Evolutionary conservation across 225 moss, liverwort and hornwort genomes (phyloP).

Genomic region (Bryum argenteum): DNA sequence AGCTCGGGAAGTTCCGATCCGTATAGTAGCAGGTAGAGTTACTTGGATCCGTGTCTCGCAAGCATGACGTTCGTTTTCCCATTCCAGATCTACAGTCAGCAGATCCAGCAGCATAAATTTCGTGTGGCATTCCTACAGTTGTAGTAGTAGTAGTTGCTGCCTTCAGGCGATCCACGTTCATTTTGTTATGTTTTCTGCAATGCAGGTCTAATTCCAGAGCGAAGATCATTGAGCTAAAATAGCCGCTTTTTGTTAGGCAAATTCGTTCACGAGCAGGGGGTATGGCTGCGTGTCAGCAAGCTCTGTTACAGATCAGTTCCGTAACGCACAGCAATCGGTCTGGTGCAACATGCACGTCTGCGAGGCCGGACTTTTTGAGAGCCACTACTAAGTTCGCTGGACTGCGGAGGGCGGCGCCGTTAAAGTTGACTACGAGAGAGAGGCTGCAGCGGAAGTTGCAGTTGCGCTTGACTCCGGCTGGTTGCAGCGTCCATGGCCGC

Average conservation of each 20-base stretch:
- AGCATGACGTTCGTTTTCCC: constrained; percentile 19
- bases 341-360: constrained; percentile 25
- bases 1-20: too few species aligned
- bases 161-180: not conserved
- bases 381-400: constrained; percentile 43
- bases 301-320: constrained; percentile 38
- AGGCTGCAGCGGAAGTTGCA: constrained; percentile 36
- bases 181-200: constrained; percentile 7
- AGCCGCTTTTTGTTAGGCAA: constrained; percentile 8
- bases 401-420: constrained; percentile 35
- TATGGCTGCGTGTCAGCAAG: constrained; percentile 50
- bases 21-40: too few species aligned
- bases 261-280: too few species aligned
- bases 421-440: constrained; percentile 31
- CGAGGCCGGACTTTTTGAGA: constrained; percentile 23
- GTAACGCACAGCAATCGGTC: constrained; percentile 18
- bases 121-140: too few species aligned
- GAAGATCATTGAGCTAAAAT: constrained; percentile 27
- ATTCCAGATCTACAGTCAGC: constrained; percentile 2
- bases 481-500: constrained; percentile 28
- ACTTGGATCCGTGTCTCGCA: not conserved
- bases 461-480: constrained; percentile 40
- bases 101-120: not conserved
- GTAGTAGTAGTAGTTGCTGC: too few species aligned
- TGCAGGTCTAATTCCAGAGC: constrained; percentile 28